A percentile compares a stretch with the other conserved stretches of the same genome.
phyloP scores from a whole-genome alignment of 257 asterid species.

The Craterostigma plantagineum region DNA sequence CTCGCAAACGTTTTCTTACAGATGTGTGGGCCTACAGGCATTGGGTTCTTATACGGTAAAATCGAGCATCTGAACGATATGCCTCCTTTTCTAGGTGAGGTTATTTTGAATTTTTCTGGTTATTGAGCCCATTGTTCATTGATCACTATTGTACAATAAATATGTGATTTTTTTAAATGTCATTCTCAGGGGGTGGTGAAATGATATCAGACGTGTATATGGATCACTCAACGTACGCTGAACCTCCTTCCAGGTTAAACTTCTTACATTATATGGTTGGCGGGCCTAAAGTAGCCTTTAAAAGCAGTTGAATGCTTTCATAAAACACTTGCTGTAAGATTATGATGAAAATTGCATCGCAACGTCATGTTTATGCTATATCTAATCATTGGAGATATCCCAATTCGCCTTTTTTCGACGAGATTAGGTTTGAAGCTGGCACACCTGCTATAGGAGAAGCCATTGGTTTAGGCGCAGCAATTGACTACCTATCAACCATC shows the following conservation, averaged over 20 bases:
- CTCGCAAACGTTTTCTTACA: conserved; percentile 60
- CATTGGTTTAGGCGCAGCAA: no score
- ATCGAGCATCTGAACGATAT: conserved; percentile 49
- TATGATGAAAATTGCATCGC: no score
- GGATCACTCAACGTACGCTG: conserved; percentile 89
- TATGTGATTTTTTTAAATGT: not conserved
- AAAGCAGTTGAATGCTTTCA: no score
- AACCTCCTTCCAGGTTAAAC: conserved; percentile 79
- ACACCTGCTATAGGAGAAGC: conserved; percentile 95
- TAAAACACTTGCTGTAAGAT: no score
- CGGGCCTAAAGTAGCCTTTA: no score
- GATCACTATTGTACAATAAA: no score
- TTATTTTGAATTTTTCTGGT: no score
- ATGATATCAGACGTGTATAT: conserved; percentile 83
- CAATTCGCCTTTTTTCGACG: not conserved
- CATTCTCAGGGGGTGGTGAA: conserved; percentile 83
- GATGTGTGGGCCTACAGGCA: conserved; percentile 99
- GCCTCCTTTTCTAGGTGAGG: conserved; percentile 90
- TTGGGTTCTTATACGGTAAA: conserved; percentile 86
- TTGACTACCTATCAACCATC: no score
- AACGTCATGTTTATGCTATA: not conserved
- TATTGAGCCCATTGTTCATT: no score
- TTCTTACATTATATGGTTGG: no score
- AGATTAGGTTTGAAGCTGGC: conserved; percentile 80
- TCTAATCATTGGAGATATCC: conserved; percentile 1